phyloP scores from a whole-genome alignment of 495 filamentous ascomycete species.

The Sordaria brevicollis region DNA sequence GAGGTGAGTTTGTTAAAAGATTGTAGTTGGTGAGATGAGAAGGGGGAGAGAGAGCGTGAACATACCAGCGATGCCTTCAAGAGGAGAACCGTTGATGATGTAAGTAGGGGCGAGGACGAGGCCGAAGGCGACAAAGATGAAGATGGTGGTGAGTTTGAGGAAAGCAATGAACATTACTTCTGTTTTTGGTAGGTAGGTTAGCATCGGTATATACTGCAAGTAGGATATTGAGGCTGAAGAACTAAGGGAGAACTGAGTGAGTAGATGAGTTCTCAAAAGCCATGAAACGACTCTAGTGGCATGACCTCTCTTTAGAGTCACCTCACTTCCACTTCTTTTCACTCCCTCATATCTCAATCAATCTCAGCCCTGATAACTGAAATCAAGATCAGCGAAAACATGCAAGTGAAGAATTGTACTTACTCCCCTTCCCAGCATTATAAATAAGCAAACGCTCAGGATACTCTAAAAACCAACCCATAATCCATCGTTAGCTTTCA shows the following conservation, averaged over 20 bases:
- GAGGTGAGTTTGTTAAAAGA: conserved; percentile 4
- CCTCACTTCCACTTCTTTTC: no score
- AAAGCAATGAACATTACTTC: conserved; percentile 53
- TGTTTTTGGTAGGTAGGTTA: not conserved
- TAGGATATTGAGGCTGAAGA: no score
- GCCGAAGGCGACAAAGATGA: conserved; percentile 54
- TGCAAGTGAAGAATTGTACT: not conserved
- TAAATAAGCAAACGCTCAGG: conserved; percentile 60
- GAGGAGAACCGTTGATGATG: conserved; percentile 34
- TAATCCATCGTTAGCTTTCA: not conserved
- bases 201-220: no score
- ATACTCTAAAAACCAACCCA: conserved; percentile 10
- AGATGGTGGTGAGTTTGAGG: conserved; percentile 60
- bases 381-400: not conserved
- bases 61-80: conserved; percentile 28
- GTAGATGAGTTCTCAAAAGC: no score
- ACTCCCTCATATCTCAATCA: not conserved
- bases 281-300: no score
- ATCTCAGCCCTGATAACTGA: not conserved
- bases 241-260: no score
- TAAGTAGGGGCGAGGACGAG: conserved; percentile 52
- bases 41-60: not conserved
- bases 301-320: no score
- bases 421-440: conserved; percentile 54
- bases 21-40: not conserved